Percentiles rank a stretch among this genome's conserved stretches.
These are phyloP conservation scores for Globisporangium carolinianum DNA, from an alignment of 352 stramenopile species.

Conservation along the genomic window DNA sequence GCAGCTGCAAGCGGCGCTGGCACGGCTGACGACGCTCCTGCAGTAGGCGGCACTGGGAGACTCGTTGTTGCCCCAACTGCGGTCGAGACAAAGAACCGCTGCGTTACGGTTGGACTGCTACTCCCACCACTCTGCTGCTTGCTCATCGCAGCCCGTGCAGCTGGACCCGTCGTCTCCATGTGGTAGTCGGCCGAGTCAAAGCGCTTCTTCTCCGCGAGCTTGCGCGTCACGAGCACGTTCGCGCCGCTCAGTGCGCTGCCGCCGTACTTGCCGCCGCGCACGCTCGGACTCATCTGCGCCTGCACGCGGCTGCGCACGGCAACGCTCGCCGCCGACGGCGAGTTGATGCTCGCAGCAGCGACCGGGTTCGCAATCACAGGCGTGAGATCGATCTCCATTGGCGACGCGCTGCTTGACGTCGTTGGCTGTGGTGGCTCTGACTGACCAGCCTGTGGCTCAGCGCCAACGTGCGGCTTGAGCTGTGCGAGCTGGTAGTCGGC, in stretches of 20 bases:
- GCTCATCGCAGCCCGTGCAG: background rate
- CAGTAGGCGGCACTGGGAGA: background rate
- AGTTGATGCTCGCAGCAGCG: constrained; percentile 24
- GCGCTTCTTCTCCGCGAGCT: constrained; percentile 28
- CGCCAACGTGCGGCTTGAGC: constrained; percentile 5
- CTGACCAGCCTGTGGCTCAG: too few relatives aligned
- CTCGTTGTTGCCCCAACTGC: background rate
- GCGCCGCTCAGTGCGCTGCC: constrained; percentile 17
- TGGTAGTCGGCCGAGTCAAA: constrained; percentile 33
- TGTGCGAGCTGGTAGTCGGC: constrained; percentile 66
- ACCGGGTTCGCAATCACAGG: constrained; percentile 5
- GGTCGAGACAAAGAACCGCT: constrained; percentile 4
- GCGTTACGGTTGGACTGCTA: background rate
- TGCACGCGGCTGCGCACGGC: constrained; percentile 13
- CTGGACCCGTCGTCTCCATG: constrained; percentile 12
- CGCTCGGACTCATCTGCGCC: constrained; percentile 53
- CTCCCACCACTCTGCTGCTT: background rate
- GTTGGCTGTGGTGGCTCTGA: too few relatives aligned
- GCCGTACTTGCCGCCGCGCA: constrained; percentile 39
- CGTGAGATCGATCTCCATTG: constrained; percentile 25
- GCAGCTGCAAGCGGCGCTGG: constrained; percentile 3
- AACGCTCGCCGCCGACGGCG: constrained; percentile 31
- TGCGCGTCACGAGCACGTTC: constrained; percentile 27
- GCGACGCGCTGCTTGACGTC: constrained; percentile 2
- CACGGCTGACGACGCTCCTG: background rate